These are phyloP conservation scores for Pestalotiopsis sp. DNA, from an alignment of 2,329 filamentous ascomycete species.

Conservation along the genomic window DNA sequence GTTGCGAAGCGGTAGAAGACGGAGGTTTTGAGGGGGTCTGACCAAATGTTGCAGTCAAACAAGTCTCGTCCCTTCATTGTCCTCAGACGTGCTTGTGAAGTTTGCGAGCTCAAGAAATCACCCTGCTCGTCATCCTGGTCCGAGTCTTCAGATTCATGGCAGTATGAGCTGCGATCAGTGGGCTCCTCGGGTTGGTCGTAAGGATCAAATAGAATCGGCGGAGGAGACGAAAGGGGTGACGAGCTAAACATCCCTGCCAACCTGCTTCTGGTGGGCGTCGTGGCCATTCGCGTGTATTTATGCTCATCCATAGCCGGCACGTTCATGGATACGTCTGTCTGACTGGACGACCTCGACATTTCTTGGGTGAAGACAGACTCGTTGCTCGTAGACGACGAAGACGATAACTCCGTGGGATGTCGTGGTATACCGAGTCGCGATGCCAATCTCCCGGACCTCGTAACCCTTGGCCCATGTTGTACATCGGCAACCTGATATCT, in stretches of 20 bases:
- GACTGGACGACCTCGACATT: conserved; percentile 26
- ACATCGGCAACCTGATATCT: not conserved
- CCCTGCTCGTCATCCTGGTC: conserved; percentile 48
- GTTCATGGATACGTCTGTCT: conserved; percentile 23
- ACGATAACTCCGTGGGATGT: conserved; percentile 25
- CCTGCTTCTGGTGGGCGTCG: conserved; percentile 24
- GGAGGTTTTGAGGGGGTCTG: conserved; percentile 67
- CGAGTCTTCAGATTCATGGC: conserved; percentile 37
- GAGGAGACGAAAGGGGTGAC: conserved; percentile 61
- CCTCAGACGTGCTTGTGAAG: conserved; percentile 45
- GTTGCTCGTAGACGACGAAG: conserved; percentile 23
- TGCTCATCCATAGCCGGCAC: conserved; percentile 8
- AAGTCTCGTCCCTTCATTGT: conserved; percentile 72
- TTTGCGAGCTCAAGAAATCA: conserved; percentile 43
- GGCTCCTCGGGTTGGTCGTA: conserved; percentile 39
- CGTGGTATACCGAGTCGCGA: conserved; percentile 25
- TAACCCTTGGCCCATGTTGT: conserved; percentile 19
- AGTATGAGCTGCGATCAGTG: conserved; percentile 40
- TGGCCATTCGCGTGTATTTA: conserved; percentile 19
- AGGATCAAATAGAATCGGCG: conserved; percentile 54
- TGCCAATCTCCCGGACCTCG: conserved; percentile 24
- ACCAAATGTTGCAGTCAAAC: conserved; percentile 72
- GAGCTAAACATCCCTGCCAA: conserved; percentile 40
- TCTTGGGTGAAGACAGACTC: conserved; percentile 27
- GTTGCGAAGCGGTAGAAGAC: conserved; percentile 76